Percentiles rank a stretch among this genome's conserved stretches.
phyloP scores from a whole-genome alignment of 148 eudicot genomes.

The Camellia sinensis region DNA sequence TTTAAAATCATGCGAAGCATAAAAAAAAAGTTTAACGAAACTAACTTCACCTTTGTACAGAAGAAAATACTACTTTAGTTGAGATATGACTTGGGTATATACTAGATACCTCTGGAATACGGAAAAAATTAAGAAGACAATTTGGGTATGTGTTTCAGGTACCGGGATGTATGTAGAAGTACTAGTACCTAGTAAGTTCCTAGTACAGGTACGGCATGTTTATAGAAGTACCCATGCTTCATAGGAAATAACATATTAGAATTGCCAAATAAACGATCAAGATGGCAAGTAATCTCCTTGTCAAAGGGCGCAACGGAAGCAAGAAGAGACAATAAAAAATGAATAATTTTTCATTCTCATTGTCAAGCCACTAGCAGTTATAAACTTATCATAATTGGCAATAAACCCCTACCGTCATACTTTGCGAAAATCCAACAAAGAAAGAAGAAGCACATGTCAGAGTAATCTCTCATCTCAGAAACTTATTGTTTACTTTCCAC shows the following conservation, averaged over 20 bases:
- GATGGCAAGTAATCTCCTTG: conserved; percentile 5
- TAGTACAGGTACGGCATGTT: too few species aligned
- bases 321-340: neutral
- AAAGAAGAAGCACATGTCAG: neutral
- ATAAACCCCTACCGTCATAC: neutral
- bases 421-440: neutral
- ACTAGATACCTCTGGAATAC: too few species aligned
- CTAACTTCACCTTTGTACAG: too few species aligned
- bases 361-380: conserved; percentile 1
- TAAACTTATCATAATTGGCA: neutral
- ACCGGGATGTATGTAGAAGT: too few species aligned
- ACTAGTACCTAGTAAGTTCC: too few species aligned
- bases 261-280: neutral
- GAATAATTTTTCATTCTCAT: neutral
- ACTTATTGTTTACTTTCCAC: neutral
- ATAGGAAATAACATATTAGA: neutral
- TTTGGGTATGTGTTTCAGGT: too few species aligned
- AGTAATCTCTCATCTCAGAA: neutral
- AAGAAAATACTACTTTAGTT: too few species aligned
- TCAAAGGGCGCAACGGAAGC: conserved; percentile 4
- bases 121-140: too few species aligned
- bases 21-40: too few species aligned
- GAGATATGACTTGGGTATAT: too few species aligned
- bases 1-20: too few species aligned
- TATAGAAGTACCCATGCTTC: too few species aligned